Evolutionary conservation across 2,329 filamentous ascomycete genomes (phyloP), one percentile per base, ranked within the genome.

Genomic region (Mycogone perniciosa): DNA sequence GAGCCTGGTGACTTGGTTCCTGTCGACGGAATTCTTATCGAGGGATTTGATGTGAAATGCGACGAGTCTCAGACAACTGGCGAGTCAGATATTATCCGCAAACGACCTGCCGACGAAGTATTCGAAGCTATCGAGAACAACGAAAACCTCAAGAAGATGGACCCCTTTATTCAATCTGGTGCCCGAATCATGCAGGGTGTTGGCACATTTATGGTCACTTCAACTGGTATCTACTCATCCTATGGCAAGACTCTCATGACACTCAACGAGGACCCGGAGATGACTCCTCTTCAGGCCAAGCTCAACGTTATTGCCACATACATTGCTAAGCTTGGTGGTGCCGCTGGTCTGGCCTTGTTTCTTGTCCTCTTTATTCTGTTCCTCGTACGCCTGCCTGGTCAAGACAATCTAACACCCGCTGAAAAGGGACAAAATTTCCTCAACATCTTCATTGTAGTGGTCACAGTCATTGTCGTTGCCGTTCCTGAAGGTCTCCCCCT

Each of bases 311-410:
- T 68, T 6, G 64, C 66, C 31, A 52, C 64, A 26, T 60, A 59
- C 33, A 70, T 70, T 45, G 68, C 68, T n/a, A 69, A 66, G 54
- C 54, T 67, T 29, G 79, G 78, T 30, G 81, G 85, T 59, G 81
- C 80, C 50, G 84, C 88, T 31, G 87, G 87, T 41, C 67, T 87
- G 10, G 68, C 91, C 6, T 74, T 92, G 20, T 92, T 93, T 64
- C 70, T 89, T 47, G 85, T 89, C 27, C 74, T 91, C 9, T 81
- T 91, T 60, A 88, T 92, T 71, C 84, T 88, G 61, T 92, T 90
- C 63, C 71, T 88, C 27, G 84, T 78, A 33, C 67, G 76, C 11
- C 74, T 92, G 6, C 76, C 77, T 5, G 60, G 70, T 20, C 20
- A 20, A 34, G 82, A 79, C 59, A 40, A 57, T 26, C 63, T 57